phyloP scores from a whole-genome alignment of 768 basidiomycete species.

The Naganishia friedmannii region DNA sequence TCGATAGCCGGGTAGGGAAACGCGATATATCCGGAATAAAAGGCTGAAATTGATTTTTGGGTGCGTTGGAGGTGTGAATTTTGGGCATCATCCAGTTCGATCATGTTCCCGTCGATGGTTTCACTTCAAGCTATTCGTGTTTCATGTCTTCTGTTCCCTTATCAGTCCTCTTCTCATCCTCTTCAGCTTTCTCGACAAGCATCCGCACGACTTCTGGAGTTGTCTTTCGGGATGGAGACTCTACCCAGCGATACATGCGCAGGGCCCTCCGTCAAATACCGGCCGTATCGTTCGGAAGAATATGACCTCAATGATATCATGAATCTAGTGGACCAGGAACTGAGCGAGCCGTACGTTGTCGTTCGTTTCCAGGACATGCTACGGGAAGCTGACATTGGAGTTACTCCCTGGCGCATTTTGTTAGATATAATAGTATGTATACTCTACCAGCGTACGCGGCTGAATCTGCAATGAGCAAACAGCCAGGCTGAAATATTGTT shows the following conservation, averaged over 20 bases:
- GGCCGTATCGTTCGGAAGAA: conserved; percentile 34
- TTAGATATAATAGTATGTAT: conserved; percentile 43
- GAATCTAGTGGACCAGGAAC: conserved; percentile 80
- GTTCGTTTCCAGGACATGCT: conserved; percentile 49
- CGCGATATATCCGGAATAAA: not conserved
- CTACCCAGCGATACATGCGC: not conserved
- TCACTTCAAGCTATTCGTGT: not conserved
- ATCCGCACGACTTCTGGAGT: not conserved
- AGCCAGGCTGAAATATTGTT: not conserved
- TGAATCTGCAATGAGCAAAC: not conserved
- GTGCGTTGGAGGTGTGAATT: not conserved
- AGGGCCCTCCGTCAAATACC: not conserved
- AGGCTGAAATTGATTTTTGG: too few relatives aligned
- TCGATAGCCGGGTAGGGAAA: not conserved
- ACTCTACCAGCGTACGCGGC: not conserved
- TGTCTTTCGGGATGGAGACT: not conserved
- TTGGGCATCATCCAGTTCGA: not conserved
- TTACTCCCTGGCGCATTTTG: not conserved
- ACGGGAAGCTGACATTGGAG: not conserved
- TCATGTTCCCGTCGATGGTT: not conserved
- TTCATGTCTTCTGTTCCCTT: not conserved
- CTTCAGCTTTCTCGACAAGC: not conserved
- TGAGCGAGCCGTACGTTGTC: conserved; percentile 86
- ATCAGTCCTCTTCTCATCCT: not conserved
- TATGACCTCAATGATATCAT: conserved; percentile 66